Evolutionary conservation across 768 basidiomycete species (phyloP), one percentile per base, ranked within the genome.

Genomic region (Tulasnella sp.): DNA sequence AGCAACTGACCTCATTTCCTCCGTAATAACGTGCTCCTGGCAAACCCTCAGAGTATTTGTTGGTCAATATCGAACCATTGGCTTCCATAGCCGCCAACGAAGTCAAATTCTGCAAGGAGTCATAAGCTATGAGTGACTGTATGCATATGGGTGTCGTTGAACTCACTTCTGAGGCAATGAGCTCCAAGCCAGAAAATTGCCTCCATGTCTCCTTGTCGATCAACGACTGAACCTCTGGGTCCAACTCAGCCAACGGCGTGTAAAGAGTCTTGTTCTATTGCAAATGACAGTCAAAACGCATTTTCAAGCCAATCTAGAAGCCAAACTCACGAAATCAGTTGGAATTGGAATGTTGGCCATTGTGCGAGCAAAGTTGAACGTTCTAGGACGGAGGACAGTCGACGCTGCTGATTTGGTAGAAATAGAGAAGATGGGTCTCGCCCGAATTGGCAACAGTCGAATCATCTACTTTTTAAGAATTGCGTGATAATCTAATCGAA

Each of bases 31-130:
- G 82, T 39, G 91, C 92, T 49, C 78, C 79, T n/a, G 95, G 95
- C 42, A 98, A 87, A 73, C 95, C 95, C 70, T 98, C 95, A 19
- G 95, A 98, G 74, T 95, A 95, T 71, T 96, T 98, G 79, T 95
- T 95, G 65, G 93, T 96, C 64, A 98, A 67, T 65, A 99, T 92
- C 49, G 93, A 96, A 44, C 95, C 95, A 69, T 96, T 96, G 57
- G 92, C 93, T 69, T 98, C 87, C 83, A 98, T 92, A 46, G 87
- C 81, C 22, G 93, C 90, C 61, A 79, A 75, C 60, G 89, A 90
- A 53, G 95, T 98, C 75, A 99, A 70, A 72, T 98, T 98, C 93
- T 93, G 56, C 25, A 58, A 53, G 37, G n/a, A 16, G 29, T 4
- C 45, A 29, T 9, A 22, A 19, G 4, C 35, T 6, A 33, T 45